Evolutionary conservation across 169 alveolate species (phyloP), one percentile per base, ranked within the genome.

Genomic region (Theileria parva): DNA sequence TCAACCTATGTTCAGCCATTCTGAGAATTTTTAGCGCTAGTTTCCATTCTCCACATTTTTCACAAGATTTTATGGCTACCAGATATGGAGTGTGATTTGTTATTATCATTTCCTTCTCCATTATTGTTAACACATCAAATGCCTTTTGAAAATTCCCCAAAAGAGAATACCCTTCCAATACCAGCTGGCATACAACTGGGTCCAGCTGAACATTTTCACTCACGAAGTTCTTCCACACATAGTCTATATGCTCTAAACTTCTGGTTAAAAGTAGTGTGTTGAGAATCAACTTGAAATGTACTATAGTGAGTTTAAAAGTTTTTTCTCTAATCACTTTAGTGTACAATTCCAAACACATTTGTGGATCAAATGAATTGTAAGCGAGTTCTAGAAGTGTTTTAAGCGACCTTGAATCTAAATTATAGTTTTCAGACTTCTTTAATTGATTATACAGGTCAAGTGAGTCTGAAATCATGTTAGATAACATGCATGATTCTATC

Each of bases 1-100:
- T 25, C 23, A 60, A 50, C 25, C 59, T 27, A 13, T 70, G 75
- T 19, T 77, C 57, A 8, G 85, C 86, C 70, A n/a, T 76, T 61
- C 90, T 60, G 59, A 84, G 27, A 60, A 84, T 50, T 48, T 84
- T 76, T 53, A 77, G 17, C 12, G 90, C 90, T 4, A 84, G 69
- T 50, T 84, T 84, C 86, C 86, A 84, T 70, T 84, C 90, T 15
- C 90, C 90, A 2, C 81, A 57, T 30, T 70, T 70, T 34, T 66
- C 57, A 37, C 90, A 84, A 9, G 90, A 37, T 34, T 84, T 80
- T 0, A 73, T 77, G 0, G 87, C 86, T 13, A 76, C 25, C 23
- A 70, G 53, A 59, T 72, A 84, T 2, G 90, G 86, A 55, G 37
- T 70, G 19, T 34, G 53, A 12, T 44, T 8, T 17, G 39, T 64